Evolutionary conservation across 768 basidiomycete genomes (phyloP), one percentile per base, ranked within the genome.

Genomic region (Tulasnella sp.): DNA sequence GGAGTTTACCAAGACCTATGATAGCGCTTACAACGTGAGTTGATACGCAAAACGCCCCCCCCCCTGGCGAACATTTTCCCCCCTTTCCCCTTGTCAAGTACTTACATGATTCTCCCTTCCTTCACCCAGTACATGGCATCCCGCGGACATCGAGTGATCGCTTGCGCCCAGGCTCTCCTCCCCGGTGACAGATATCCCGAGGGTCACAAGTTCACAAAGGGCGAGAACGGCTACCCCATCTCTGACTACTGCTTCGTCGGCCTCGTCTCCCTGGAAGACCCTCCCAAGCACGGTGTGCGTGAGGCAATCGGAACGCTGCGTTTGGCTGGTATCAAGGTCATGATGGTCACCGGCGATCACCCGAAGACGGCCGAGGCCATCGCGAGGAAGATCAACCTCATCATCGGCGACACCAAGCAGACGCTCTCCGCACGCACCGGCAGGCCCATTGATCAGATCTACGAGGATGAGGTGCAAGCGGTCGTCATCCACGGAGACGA

Each of bases 311-410:
- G 82, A 3, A 83, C 81, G 24, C 77, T 85, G 53, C 77, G 83
- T 59, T 73, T 83, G 7, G 83, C 83, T 2, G 83, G 83, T 1
- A 85, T 84, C 67, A 84, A 83, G 68, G 82, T 85, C 31, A 84
- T 84, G 79, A 85, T 85, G 83, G 80, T 85, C 4, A 85, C 82
- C 22, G 82, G 81, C 78, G 62, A 49, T 46, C 83, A 85, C 68
- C 82, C 82, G 1, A 83, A 84, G 70, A 85, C 83, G 0, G 83
- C 83, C 1, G 82, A 85, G 66, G 83, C 83, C 15, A 84, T 85
- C 61, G 83, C 83, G 10, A 75, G 82, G 63, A 84, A 85, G 71
- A 84, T 85, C 64, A 84, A 83, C 63, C 71, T 85, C 49, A 80
- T 85, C 54, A 68, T 83, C 30, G 62, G 82, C 3, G 83, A 85